Percentiles rank a stretch among this genome's conserved stretches.
Evolutionary conservation across 2,329 filamentous ascomycete species (phyloP).

Genomic region (Neonectria faginata): DNA sequence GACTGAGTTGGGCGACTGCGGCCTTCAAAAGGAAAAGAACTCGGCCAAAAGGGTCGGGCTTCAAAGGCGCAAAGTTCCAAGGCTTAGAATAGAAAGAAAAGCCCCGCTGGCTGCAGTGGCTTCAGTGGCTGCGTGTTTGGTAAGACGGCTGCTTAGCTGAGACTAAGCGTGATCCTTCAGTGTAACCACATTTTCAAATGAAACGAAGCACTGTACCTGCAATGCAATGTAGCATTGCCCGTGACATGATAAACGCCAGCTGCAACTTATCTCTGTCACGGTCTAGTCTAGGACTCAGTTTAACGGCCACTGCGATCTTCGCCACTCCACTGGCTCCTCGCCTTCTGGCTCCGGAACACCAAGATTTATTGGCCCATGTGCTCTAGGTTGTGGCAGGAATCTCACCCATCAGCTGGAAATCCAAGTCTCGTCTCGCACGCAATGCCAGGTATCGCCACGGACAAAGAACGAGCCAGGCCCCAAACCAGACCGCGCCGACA

Average conservation of each 20-base stretch:
- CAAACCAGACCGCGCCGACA: neutral
- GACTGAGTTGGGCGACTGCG: neutral
- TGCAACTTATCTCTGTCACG: neutral
- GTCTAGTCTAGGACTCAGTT: neutral
- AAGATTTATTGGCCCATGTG: no score
- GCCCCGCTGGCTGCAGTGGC: neutral
- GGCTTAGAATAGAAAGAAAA: neutral
- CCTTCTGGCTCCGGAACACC: neutral
- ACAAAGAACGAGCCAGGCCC: neutral
- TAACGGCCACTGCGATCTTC: neutral
- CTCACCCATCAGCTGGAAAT: neutral
- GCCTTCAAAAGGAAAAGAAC: neutral
- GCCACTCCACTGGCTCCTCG: neutral
- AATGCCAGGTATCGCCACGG: neutral
- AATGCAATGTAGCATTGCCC: neutral
- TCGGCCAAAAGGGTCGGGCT: neutral
- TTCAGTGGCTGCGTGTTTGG: neutral
- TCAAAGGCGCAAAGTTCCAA: neutral
- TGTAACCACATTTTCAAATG: neutral
- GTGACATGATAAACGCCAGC: neutral
- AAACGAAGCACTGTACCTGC: neutral
- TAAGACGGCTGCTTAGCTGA: neutral
- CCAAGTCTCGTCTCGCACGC: no score
- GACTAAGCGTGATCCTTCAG: neutral
- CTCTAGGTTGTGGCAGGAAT: neutral